Evolutionary conservation across 106 monocot species (phyloP).

Genomic region (Dioscorea dumetorum): DNA sequence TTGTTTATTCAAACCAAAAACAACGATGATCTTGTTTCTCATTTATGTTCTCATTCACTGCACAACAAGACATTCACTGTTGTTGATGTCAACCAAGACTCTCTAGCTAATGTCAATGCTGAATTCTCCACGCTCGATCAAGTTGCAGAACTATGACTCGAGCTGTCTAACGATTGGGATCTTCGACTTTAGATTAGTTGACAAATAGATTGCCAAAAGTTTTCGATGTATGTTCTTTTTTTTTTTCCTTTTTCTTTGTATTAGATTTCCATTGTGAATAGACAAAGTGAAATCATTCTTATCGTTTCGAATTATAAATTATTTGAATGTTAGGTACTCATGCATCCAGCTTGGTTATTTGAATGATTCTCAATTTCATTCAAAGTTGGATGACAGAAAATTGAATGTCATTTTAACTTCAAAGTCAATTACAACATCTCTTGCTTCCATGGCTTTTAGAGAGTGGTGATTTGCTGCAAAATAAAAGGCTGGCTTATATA

Average conservation of each 20-base stretch:
- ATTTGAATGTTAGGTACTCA: background rate
- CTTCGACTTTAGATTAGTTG: background rate
- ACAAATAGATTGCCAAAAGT: background rate
- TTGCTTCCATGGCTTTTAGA: background rate
- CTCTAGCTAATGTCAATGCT: conserved; percentile 11
- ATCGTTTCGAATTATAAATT: background rate
- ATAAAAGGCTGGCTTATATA: background rate
- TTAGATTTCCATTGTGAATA: background rate
- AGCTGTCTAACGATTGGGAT: background rate
- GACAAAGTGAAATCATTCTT: no score
- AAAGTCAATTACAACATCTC: background rate
- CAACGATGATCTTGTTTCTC: background rate
- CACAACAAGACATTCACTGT: conserved; percentile 17
- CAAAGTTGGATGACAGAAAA: background rate
- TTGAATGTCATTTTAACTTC: background rate
- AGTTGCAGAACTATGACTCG: conserved; percentile 30
- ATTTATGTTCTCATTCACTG: conserved; percentile 5
- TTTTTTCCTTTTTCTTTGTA: background rate
- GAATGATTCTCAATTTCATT: background rate
- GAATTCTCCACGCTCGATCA: conserved; percentile 22
- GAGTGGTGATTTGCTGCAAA: background rate
- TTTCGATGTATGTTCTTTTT: background rate
- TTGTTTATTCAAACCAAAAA: conserved; percentile 11
- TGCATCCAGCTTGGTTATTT: background rate
- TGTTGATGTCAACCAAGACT: conserved; percentile 23